phyloP scores from a whole-genome alignment of 129 eudicot genomes.

The Flaveria brownii region DNA sequence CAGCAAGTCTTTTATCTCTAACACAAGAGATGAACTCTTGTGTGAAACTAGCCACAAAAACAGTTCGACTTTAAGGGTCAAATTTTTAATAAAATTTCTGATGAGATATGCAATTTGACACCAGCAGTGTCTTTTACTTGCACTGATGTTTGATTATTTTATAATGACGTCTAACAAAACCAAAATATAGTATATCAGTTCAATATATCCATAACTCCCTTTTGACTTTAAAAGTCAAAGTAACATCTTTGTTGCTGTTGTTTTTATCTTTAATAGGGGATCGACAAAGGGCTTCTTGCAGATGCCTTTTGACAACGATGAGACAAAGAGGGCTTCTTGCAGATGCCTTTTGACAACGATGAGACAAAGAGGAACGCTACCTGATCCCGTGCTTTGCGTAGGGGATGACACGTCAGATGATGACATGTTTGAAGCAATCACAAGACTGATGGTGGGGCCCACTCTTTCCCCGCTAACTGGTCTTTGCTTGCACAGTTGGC shows the following conservation, averaged over 20 bases:
- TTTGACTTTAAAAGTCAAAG: slow-evolving; percentile 12
- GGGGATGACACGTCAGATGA: slow-evolving; percentile 90
- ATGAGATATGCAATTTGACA: no score
- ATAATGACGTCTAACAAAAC: neutral
- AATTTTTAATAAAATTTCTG: no score
- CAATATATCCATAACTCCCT: neutral
- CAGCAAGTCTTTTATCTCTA: no score
- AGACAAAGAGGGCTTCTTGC: slow-evolving; percentile 60
- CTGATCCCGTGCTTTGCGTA: slow-evolving; percentile 74
- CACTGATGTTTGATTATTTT: no score
- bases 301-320: slow-evolving; percentile 63
- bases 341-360: slow-evolving; percentile 57
- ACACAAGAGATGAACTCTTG: no score
- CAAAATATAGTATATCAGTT: neutral
- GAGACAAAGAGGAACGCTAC: slow-evolving; percentile 62
- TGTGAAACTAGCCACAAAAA: no score
- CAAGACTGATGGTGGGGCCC: slow-evolving; percentile 50
- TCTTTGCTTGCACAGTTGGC: slow-evolving; percentile 66
- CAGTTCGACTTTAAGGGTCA: no score
- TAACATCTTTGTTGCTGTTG: neutral
- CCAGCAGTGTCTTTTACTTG: no score
- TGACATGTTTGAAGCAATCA: slow-evolving; percentile 87
- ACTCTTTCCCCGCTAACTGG: slow-evolving; percentile 70
- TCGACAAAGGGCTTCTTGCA: slow-evolving; percentile 81
- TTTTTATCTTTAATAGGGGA: slow-evolving; percentile 42